These are phyloP conservation scores for Pichia sp. DNA, from an alignment of 1,139 yeast species.

Conservation along the genomic window DNA sequence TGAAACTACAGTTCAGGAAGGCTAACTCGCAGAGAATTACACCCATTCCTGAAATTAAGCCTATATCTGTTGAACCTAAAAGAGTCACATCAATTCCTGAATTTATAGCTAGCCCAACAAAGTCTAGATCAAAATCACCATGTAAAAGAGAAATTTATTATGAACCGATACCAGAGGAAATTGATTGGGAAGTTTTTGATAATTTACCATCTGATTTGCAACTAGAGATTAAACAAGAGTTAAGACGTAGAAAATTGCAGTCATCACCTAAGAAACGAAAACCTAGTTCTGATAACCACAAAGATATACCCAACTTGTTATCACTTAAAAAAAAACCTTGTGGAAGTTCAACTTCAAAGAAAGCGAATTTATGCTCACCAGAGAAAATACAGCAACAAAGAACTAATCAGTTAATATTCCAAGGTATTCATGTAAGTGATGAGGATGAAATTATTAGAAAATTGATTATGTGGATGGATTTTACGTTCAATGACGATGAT, in stretches of 20 bases:
- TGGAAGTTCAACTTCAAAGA: neutral
- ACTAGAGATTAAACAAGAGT: conserved; percentile 41
- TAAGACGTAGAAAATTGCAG: conserved; percentile 27
- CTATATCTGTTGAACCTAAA: too few relatives aligned
- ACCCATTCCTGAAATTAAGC: neutral
- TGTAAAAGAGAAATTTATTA: neutral
- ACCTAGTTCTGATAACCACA: conserved; percentile 1
- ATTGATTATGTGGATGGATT: conserved; percentile 22
- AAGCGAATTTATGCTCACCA: neutral
- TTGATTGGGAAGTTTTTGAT: conserved; percentile 51
- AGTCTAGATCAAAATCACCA: neutral
- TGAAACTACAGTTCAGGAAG: conserved; percentile 35
- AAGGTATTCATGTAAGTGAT: conserved; percentile 18
- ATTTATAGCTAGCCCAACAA: too few relatives aligned
- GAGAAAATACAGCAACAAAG: conserved; percentile 4
- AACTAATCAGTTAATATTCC: conserved; percentile 17
- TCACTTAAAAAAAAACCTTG: conserved; percentile 18
- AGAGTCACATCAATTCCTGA: neutral
- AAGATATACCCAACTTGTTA: conserved; percentile 15
- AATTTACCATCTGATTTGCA: conserved; percentile 49
- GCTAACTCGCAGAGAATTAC: neutral
- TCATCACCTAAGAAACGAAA: conserved; percentile 19
- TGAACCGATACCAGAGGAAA: conserved; percentile 13
- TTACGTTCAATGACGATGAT: conserved; percentile 14
- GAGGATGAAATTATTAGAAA: conserved; percentile 15